Conservation (phyloP, 495 filamentous ascomycete species). For the Achaetomiella virescens region DNA sequence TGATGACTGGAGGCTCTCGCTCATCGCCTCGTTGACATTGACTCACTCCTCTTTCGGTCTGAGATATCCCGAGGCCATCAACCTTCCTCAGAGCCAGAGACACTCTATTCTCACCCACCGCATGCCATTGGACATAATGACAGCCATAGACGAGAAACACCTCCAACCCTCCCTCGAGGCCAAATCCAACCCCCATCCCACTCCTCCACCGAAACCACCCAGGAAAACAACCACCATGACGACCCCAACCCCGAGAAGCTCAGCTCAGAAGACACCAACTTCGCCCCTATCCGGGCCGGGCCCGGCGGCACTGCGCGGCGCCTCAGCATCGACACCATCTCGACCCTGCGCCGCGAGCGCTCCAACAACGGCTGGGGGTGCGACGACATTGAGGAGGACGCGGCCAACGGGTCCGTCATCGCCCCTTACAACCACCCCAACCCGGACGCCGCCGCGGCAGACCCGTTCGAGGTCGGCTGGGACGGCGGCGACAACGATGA, state of each 20-base stretch:
- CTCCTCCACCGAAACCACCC: not conserved
- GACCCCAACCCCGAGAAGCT: not conserved
- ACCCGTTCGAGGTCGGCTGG: conserved; percentile 62
- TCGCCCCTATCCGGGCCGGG: conserved; percentile 14
- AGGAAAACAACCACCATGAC: not conserved
- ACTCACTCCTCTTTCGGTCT: not conserved
- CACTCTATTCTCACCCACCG: too few species aligned
- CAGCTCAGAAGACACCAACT: not conserved
- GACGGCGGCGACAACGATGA: conserved; percentile 65
- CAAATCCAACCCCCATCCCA: too few species aligned
- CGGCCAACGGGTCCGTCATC: conserved; percentile 10
- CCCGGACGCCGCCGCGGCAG: conserved; percentile 14
- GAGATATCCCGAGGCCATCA: not conserved
- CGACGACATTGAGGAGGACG: conserved; percentile 40
- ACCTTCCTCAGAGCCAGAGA: not conserved
- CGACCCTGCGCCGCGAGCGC: conserved; percentile 32
- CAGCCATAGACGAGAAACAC: too few species aligned
- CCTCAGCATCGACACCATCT: conserved; percentile 6
- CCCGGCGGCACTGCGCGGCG: not conserved
- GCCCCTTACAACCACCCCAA: conserved; percentile 17
- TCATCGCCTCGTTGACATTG: not conserved
- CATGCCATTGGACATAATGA: too few species aligned
- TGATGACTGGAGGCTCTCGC: not conserved
- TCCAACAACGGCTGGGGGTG: conserved; percentile 60
- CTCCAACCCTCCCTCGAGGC: too few species aligned